Base-by-base conservation (phyloP, 2,329 filamentous ascomycete genomes). In the Teratosphaeria gauchensis region DNA sequence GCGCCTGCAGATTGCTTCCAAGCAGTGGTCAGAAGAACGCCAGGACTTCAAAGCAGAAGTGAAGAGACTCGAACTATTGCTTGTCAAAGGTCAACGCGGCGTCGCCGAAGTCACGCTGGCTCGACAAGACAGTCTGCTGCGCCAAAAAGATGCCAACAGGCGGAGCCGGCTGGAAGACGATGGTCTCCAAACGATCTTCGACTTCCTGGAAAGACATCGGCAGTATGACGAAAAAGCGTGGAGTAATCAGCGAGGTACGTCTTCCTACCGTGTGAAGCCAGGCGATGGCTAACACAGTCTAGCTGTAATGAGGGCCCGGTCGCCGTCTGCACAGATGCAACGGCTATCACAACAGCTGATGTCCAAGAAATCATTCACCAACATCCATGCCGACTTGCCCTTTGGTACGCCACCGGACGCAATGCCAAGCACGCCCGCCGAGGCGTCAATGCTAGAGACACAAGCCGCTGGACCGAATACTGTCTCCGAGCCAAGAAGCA, bases 1-100 rank as follows among this genome's bases (percentile, higher is more conserved):
- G 31, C 64, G 67, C 21, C 66, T 67, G 42, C 65, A 70, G 33
- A 63, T 62, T 16, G 65, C 69, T 7, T 68, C 74, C 58, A 64
- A 68, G 12, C 59, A 61, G 4, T 76, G 71, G 73, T 52, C 64
- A 2, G 60, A 69, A 8, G 67, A 71, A 56, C 71, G 73, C 59
- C 63, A 65, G 48, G 65, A 67, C 16, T 77, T 75, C 61, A 69
- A 72, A 46, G 70, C 69, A 2, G 76, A 78, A 59, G 72, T 78
- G 56, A 75, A 73, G 58, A 72, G 76, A 16, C 68, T 78, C 14
- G 76, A 78, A 62, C 60, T 78, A 3, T 61, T 78, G 30, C 76
- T 78, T 58, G 73, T 74, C 2, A 72, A 71, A 54, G 59, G 75
- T 7, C 70, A 72, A 30, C 65, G 69, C 51, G 76, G 76, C 9